Base-by-base conservation (phyloP, 2,329 filamentous ascomycete species). In the Tolypocladium pustulatum region DNA sequence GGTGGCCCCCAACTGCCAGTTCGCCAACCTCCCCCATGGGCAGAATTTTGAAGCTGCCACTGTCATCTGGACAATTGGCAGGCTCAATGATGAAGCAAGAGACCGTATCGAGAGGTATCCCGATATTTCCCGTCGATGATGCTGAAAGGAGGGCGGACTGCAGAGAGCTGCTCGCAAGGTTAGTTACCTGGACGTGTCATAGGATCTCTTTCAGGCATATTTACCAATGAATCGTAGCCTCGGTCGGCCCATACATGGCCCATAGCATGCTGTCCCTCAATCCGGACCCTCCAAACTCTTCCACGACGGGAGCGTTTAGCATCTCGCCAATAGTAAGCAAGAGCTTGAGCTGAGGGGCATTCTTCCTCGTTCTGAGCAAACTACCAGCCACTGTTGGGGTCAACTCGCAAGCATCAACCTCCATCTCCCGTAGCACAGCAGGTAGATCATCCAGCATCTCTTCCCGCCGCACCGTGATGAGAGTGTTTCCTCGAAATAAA, bases 221-320 rank as follows among this genome's bases (percentile, higher is more conserved):
- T 71, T 67, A 81, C 80, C 82, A 97, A 69, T 97, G 92, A 59
- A 97, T 96, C 0, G 91, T 85, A 9, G 90, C 90, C 73, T 97
- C 92, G 0, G 92, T 97, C 1, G 92, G 92, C 0, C 92, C 92
- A 68, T 97, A 97, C 91, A 96, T 96, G 38, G 87, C 92, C 81
- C 90, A 92, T 0, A 97, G 78, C 51, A 96, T 85, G 64, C 88
- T 86, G 2, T 76, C 69, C 9, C 72, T 73, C 0, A 67, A 68
- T 0, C 71, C 67, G 12, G 76, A 74, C 2, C 83, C 83, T 7
- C 90, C 91, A 76, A 94, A 97, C 67, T 95, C 90, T 40, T 83
- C 75, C 27, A 96, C 79, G 2, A 97, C 87, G 10, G 84, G 81
- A 49, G 81, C 78, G 4, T 89, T 96, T 40, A 97, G 81, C 91